Base-by-base conservation (phyloP, 2,329 filamentous ascomycete species). In the Colletotrichum trifolii region DNA sequence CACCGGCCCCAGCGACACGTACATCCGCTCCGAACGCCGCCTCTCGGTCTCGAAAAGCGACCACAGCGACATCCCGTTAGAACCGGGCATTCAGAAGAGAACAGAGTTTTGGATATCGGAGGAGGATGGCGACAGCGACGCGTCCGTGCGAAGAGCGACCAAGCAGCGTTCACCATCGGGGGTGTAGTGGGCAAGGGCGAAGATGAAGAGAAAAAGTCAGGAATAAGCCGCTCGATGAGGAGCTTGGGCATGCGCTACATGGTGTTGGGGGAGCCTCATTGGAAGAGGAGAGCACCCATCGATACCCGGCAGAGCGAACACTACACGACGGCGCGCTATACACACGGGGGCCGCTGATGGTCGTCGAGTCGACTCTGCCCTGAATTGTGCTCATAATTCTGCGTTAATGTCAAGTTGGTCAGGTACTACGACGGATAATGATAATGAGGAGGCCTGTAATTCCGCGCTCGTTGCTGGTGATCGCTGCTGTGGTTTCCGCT, bases 71-170 rank as follows among this genome's bases (percentile, higher is more conserved):
- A 68, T 69, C 9, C 67, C 68, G 10, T 50, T 70, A 2, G 65
- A 70, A 54, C 60, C 67, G 4, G 68, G 69, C 11, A 70, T 71
- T 34, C 57, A 69, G 43, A 70, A 68, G 65, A 68, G 56, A 56
- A 71, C 68, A 0, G 69, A 70, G 34, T 69, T 71, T 39, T 67
- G 68, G 61, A 49, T 69, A 2, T 65, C 64, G 0, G 69, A 70
- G 39, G 68, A 68, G 13, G 67, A 62, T 15, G 56, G 35, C 2
- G 25, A 40, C 35, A 62, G 52, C 15, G 52, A 62, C 10, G 47
- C 46, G 5, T 45, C 62, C 4, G 13, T 52, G 2, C 36, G 33
- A 12, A 56, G 35, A 7, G 15, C 34, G 17, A 10, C 38, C 8
- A 47, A 42, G 25, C 58, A 46, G 36, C 33, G 46, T 8, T 33